phyloP scores from a whole-genome alignment of 2,329 filamentous ascomycete species.

The Acrocalymma vagum region DNA sequence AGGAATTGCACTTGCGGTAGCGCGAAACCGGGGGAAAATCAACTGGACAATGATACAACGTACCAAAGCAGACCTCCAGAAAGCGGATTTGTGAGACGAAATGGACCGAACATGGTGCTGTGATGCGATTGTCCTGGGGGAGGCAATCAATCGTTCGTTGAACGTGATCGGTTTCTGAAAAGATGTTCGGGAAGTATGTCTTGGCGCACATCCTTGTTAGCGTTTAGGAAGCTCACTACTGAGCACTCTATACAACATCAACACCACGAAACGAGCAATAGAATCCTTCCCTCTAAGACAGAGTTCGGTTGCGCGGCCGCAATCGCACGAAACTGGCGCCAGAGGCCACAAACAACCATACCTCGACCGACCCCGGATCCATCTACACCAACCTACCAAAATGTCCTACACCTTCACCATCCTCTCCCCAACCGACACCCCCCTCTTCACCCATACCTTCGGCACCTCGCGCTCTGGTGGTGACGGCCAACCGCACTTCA shows the following conservation, averaged over 20 bases:
- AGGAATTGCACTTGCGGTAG: constrained; percentile 4
- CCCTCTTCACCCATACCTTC: constrained; percentile 96
- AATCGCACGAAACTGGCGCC: no score
- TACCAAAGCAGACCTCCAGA: constrained; percentile 51
- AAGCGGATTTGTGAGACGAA: constrained; percentile 49
- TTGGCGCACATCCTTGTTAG: constrained; percentile 39
- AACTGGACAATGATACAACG: constrained; percentile 3
- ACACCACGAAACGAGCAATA: background rate
- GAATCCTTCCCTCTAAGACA: constrained; percentile 2
- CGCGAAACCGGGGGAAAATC: background rate
- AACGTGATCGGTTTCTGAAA: constrained; percentile 30
- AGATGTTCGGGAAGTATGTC: constrained; percentile 36
- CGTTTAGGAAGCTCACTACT: constrained; percentile 27
- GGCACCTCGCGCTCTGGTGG: constrained; percentile 95
- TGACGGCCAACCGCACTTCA: constrained; percentile 89
- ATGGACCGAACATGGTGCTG: constrained; percentile 49
- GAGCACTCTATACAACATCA: constrained; percentile 5
- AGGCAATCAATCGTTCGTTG: constrained; percentile 19
- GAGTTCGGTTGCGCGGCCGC: no score
- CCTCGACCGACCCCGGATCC: constrained; percentile 3
- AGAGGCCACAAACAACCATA: background rate
- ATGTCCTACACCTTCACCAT: constrained; percentile 99
- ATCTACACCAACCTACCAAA: constrained; percentile 28
- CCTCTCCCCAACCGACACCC: constrained; percentile 92
- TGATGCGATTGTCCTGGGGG: constrained; percentile 21